phyloP scores from a whole-genome alignment of 2,329 filamentous ascomycete species.

The Esteya vermicola region DNA sequence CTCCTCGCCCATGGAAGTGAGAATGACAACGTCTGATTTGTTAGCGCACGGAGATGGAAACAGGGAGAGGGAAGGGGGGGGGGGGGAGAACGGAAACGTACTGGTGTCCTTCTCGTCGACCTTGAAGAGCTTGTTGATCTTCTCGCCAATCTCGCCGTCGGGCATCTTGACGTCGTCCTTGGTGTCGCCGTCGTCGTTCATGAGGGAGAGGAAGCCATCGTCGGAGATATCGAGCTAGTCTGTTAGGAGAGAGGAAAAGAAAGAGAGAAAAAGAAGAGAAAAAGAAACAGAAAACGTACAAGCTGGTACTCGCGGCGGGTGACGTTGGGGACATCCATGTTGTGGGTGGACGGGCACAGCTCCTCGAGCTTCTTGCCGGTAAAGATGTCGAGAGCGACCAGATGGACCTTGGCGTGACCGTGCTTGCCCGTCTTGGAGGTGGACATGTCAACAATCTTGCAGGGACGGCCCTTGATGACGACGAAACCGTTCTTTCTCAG shows the following conservation, averaged over 20 bases:
- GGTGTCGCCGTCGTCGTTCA: slow-evolving; percentile 70
- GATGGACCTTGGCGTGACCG: slow-evolving; percentile 99
- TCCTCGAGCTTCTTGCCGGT: slow-evolving; percentile 99
- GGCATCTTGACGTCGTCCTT: slow-evolving; percentile 95
- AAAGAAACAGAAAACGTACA: slow-evolving; percentile 41
- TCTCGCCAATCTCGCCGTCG: slow-evolving; percentile 76
- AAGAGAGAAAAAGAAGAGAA: background rate
- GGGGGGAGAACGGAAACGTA: too few relatives aligned
- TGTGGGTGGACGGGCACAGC: slow-evolving; percentile 92
- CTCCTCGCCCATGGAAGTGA: slow-evolving; percentile 95
- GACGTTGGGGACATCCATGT: slow-evolving; percentile 98
- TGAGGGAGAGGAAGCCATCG: slow-evolving; percentile 88
- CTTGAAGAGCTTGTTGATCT: slow-evolving; percentile 66
- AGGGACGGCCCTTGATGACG: slow-evolving; percentile 95
- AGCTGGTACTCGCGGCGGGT: slow-evolving; percentile 82
- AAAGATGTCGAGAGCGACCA: slow-evolving; percentile 98
- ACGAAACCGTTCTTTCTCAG: slow-evolving; percentile 99
- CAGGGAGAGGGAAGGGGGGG: slow-evolving; percentile 12
- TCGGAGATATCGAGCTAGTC: slow-evolving; percentile 81
- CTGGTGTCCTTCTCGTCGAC: slow-evolving; percentile 85
- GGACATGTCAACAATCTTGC: slow-evolving; percentile 99
- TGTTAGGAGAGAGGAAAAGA: background rate
- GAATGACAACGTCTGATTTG: slow-evolving; percentile 66
- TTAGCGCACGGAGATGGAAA: slow-evolving; percentile 12
- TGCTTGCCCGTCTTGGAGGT: slow-evolving; percentile 99